These are phyloP conservation scores for Mortierella polycephala DNA, from an alignment of 371 early-diverging fungal species.

Conservation along the genomic window DNA sequence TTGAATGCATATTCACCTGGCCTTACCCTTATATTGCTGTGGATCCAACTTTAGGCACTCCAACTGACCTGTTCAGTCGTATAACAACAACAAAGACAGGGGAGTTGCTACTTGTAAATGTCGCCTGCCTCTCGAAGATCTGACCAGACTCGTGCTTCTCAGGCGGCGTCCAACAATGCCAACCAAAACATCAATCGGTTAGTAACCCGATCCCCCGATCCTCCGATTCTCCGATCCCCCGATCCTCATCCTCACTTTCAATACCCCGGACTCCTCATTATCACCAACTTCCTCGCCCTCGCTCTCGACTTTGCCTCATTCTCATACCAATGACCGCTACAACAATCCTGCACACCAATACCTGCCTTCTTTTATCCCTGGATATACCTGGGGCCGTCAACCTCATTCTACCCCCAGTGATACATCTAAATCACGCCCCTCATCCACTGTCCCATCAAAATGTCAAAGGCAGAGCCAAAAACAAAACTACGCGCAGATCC, in stretches of 20 bases:
- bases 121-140: slow-evolving; percentile 41
- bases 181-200: slow-evolving; percentile 21
- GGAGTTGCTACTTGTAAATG: slow-evolving; percentile 6
- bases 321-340: slow-evolving; percentile 11
- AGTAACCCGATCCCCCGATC: slow-evolving; percentile 15
- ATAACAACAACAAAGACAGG: not conserved
- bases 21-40: not conserved
- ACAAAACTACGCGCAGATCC: slow-evolving; percentile 5
- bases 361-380: too few species aligned
- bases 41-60: slow-evolving; percentile 3
- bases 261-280: slow-evolving; percentile 8
- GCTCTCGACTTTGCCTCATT: slow-evolving; percentile 9
- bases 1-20: not conserved
- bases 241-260: not conserved
- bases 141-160: slow-evolving; percentile 1
- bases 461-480: not conserved
- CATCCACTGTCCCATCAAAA: not conserved
- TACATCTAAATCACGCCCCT: not conserved
- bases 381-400: not conserved
- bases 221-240: not conserved
- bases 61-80: not conserved
- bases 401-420: not conserved
- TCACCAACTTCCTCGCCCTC: slow-evolving; percentile 8
- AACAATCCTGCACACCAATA: slow-evolving; percentile 5
- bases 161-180: slow-evolving; percentile 8